Evolutionary conservation across 2,329 filamentous ascomycete genomes (phyloP).

Genomic region (Colletotrichum sp.): DNA sequence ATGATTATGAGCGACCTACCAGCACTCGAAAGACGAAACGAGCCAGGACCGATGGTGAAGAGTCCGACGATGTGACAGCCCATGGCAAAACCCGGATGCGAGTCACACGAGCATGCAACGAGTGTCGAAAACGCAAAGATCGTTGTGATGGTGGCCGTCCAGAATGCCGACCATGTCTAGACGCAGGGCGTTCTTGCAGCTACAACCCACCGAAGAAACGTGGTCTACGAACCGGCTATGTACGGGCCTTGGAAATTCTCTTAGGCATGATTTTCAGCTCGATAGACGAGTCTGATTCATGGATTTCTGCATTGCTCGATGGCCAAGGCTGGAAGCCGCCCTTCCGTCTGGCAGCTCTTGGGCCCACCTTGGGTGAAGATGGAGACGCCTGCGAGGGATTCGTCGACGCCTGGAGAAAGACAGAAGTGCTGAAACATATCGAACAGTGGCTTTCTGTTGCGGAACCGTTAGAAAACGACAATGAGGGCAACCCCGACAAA

Average conservation of each 20-base stretch:
- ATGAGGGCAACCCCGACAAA: not conserved
- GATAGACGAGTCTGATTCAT: not conserved
- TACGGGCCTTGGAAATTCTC: not conserved
- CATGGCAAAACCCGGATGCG: not conserved
- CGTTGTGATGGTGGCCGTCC: not conserved
- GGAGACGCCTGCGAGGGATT: not conserved
- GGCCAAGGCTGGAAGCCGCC: not conserved
- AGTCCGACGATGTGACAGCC: not conserved
- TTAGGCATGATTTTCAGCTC: constrained; percentile 6
- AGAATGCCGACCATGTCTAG: not conserved
- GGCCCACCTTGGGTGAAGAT: not conserved
- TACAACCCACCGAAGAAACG: constrained; percentile 15
- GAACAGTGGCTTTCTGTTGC: not conserved
- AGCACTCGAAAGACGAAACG: not conserved
- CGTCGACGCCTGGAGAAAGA: constrained; percentile 2
- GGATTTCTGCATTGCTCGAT: not conserved
- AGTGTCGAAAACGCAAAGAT: constrained; percentile 6
- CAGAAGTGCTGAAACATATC: not conserved
- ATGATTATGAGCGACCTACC: not conserved
- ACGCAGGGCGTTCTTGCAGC: constrained; percentile 25
- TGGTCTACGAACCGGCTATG: constrained; percentile 13
- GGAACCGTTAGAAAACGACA: not conserved
- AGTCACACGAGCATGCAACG: constrained; percentile 1
- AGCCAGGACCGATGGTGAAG: not conserved
- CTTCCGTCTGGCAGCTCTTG: not conserved